Evolutionary conservation across 2,329 filamentous ascomycete species (phyloP), one percentile per base, ranked within the genome.

Genomic region (Apiospora koreana): DNA sequence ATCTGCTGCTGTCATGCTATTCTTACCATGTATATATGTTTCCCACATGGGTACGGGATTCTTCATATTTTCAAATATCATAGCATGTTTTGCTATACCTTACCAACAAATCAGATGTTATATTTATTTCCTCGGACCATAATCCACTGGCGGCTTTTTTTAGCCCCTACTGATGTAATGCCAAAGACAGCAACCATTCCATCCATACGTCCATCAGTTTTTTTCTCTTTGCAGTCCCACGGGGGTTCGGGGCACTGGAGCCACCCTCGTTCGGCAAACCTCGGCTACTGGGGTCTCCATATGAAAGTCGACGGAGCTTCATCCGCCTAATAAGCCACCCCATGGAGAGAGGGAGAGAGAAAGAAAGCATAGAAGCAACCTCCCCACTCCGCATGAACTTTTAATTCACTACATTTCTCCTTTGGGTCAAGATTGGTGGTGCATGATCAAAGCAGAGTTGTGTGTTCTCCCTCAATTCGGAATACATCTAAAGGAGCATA

Each of bases 121-220:
- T 38, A 38, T 12, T 38, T 41, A 38, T 58, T 38, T 28, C 50
- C 18, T 38, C 10, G 9, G 16, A 18, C 31, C 31, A 62, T n/a
- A 38, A 38, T n/a, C 21, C 31, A 38, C 54, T 14, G 18, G 9
- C 5, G 1, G 5, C 38, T 9, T 38, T 38, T 38, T 4, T 28
- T 62, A 38, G 54, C 31, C 25, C 16, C 50, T 43, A 43, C 41
- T 3, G 12, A 43, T 16, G 12, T 31, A 16, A 25, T 54, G 18
- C 8, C n/a, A 69, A 69, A 54, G 6, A 35, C 38, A 23, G 28
- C 64, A 69, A 66, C 58, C 73, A 62, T n/a, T 38, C 50, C 54
- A 38, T 62, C 28, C 54, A 62, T 65, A 68, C 62, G 43, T 50
- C 38, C 38, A 41, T 41, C 38, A 41, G 38, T 12, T 41, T 41